These are phyloP conservation scores for Metschnikowia gelsemii DNA, from an alignment of 805 yeast genomes.

Conservation along the genomic window DNA sequence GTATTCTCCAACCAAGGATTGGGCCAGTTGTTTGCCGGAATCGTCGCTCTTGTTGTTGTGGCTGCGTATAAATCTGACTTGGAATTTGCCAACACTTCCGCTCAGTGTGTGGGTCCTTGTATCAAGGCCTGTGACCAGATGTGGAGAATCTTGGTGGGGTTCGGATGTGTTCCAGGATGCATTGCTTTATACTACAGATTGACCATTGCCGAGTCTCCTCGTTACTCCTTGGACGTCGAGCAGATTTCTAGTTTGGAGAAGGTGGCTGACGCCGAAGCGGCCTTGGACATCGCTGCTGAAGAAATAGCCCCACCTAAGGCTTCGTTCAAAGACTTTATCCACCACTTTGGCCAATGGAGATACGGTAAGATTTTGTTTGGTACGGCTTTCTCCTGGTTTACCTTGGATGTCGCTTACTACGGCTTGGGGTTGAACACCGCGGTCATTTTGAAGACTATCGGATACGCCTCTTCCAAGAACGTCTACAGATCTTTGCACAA, in stretches of 20 bases:
- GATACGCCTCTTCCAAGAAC: conserved; percentile 71
- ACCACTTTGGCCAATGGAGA: conserved; percentile 83
- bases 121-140: conserved; percentile 80
- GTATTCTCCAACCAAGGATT: conserved; percentile 96
- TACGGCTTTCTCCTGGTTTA: conserved; percentile 90
- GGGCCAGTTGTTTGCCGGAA: conserved; percentile 89
- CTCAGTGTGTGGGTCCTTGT: conserved; percentile 67
- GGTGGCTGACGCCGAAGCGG: conserved; percentile 51
- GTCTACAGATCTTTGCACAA: conserved; percentile 71
- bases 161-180: conserved; percentile 87
- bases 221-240: conserved; percentile 78
- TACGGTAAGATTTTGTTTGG: conserved; percentile 81
- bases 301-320: conserved; percentile 71
- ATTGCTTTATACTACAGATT: conserved; percentile 86
- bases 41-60: conserved; percentile 73
- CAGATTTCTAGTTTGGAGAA: conserved; percentile 55
- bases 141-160: conserved; percentile 91
- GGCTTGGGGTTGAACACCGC: conserved; percentile 87
- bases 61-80: conserved; percentile 72
- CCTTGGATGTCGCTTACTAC: conserved; percentile 85
- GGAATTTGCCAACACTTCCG: conserved; percentile 49
- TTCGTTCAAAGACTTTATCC: conserved; percentile 66
- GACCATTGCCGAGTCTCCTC: conserved; percentile 93
- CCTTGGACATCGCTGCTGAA: conserved; percentile 37
- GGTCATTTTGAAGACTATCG: conserved; percentile 75